Percentiles rank a stretch among this genome's conserved stretches.
Evolutionary conservation across 176 grass and related monocot species (phyloP).

Genomic region (Elaeis guineensis): DNA sequence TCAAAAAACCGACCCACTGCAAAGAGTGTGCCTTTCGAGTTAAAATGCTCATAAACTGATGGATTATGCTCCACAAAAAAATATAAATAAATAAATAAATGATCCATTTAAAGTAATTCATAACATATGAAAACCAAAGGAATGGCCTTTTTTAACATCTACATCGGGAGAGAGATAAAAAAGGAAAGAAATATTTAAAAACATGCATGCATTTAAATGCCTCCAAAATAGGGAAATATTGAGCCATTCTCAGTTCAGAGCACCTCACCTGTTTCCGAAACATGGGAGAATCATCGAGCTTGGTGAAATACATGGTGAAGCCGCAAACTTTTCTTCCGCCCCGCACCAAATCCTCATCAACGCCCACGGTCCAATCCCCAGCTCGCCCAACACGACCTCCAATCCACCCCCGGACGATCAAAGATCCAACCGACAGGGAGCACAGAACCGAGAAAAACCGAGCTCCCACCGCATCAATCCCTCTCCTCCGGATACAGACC

Average conservation of each 20-base stretch:
- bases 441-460: conserved; percentile 2
- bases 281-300: conserved; percentile 99
- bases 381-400: too few species aligned
- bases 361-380: not conserved
- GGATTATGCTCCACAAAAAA: too few species aligned
- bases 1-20: too few species aligned
- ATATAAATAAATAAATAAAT: too few species aligned
- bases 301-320: conserved; percentile 67
- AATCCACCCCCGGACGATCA: conserved; percentile 1
- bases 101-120: too few species aligned
- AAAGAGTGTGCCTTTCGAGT: too few species aligned
- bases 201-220: too few species aligned
- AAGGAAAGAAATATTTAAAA: not conserved
- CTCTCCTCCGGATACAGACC: not conserved
- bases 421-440: not conserved
- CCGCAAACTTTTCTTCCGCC: conserved; percentile 16
- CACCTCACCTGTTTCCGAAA: conserved; percentile 81
- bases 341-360: conserved; percentile 32
- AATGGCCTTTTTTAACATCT: not conserved
- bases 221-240: not conserved
- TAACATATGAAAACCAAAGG: too few species aligned
- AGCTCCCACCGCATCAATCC: conserved; percentile 2
- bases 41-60: too few species aligned
- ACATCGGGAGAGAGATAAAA: not conserved
- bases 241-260: not conserved